Conservation (phyloP, 345 rosid genomes). For the Eucalyptus caleyi region DNA sequence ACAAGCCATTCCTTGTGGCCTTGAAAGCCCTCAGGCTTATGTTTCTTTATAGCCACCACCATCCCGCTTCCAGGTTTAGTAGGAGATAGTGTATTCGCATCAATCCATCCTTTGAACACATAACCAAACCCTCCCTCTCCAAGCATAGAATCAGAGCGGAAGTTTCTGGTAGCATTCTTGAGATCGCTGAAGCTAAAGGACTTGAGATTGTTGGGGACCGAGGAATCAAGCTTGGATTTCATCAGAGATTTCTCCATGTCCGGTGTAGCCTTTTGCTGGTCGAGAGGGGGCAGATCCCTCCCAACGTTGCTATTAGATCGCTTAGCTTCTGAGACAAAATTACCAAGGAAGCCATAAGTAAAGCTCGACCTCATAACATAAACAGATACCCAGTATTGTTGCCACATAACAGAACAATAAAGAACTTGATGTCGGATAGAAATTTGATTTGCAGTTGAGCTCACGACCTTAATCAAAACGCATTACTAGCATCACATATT, state of each 20-base stretch:
- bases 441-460: neutral
- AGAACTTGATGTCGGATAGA: neutral
- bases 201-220: constrained; percentile 22
- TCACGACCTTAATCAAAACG: neutral
- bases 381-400: neutral
- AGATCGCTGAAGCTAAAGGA: constrained; percentile 44
- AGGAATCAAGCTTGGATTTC: constrained; percentile 10
- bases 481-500: neutral
- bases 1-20: constrained; percentile 86
- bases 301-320: neutral
- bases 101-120: constrained; percentile 67
- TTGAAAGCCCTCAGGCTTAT: constrained; percentile 46
- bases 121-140: constrained; percentile 74
- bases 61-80: constrained; percentile 44
- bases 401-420: neutral
- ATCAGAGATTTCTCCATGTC: neutral
- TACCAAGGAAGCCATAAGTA: neutral
- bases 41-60: constrained; percentile 56
- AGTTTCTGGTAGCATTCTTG: constrained; percentile 49
- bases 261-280: neutral
- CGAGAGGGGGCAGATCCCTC: neutral
- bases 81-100: constrained; percentile 44
- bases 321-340: constrained; percentile 8
- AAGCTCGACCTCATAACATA: neutral
- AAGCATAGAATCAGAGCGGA: constrained; percentile 36